Conservation (phyloP, 2,329 filamentous ascomycete genomes). For the Trichoderma sp. region DNA sequence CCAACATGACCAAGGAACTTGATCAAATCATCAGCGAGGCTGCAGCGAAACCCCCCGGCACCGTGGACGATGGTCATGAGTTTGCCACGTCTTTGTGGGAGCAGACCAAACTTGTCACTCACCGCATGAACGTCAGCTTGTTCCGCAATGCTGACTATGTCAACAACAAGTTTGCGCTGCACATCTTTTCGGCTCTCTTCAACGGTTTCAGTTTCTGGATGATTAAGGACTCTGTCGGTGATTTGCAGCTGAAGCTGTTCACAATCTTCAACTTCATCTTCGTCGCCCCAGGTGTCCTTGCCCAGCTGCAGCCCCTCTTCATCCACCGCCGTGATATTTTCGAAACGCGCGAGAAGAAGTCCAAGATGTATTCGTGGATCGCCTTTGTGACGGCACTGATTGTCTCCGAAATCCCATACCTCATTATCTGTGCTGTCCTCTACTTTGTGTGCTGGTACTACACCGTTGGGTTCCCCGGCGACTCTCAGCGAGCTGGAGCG, state of each 20-base stretch:
- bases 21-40: conserved; percentile 58
- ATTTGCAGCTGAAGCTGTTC: conserved; percentile 55
- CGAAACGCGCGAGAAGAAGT: conserved; percentile 58
- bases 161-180: conserved; percentile 59
- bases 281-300: conserved; percentile 56
- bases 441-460: conserved; percentile 59
- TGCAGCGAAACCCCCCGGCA: conserved; percentile 39
- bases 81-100: conserved; percentile 66
- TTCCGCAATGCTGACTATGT: conserved; percentile 67
- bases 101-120: conserved; percentile 62
- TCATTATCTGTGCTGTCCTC: conserved; percentile 46
- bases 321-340: conserved; percentile 56
- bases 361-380: conserved; percentile 59
- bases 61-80: conserved; percentile 56
- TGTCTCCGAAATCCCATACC: conserved; percentile 47
- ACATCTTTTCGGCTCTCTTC: conserved; percentile 54
- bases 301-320: conserved; percentile 59
- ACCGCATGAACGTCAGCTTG: conserved; percentile 60
- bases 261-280: conserved; percentile 64
- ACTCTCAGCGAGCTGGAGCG: conserved; percentile 47
- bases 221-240: conserved; percentile 49
- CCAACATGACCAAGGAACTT: conserved; percentile 58
- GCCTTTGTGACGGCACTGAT: conserved; percentile 55
- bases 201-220: conserved; percentile 63
- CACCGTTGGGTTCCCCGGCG: conserved; percentile 49